Evolutionary conservation across 1,284 basidiomycete species (phyloP), one percentile per base, ranked within the genome.

Genomic region (Cutaneotrichosporon curvatum): DNA sequence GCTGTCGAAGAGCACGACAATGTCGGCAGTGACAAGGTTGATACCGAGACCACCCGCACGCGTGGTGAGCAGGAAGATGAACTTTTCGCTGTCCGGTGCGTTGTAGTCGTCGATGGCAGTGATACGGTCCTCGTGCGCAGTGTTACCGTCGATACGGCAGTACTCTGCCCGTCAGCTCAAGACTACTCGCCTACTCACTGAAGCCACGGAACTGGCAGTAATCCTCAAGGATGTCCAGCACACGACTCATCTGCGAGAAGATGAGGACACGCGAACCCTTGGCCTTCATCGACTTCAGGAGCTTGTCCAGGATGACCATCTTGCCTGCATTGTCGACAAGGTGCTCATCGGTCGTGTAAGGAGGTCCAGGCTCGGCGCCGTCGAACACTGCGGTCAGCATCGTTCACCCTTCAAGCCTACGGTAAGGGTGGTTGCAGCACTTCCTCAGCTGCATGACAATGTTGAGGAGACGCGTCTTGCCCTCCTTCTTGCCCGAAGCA

Each of bases 21-120:
- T 79, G 70, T 98, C 95, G 11, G 94, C 95, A 0, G 85, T 83
- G 4, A 92, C 95, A 58, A 99, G 72, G 70, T 98, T 98, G 75
- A 99, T 98, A 53, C 95, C 95, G 39, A 98, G 76, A 44, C 95
- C 95, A 56, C 95, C 95, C n/a, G 95, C 95, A 54, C 95, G 84
- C 1, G 95, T 99, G 0, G 95, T 98, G 7, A 99, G 78, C 46
- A 99, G 74, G 78, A 98, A 98, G 54, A 97, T 85, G 67, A 97
- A 98, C 73, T 89, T 97, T 56, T 97, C 92, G 65, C 86, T 90
- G 16, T 78, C 87, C 0, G 89, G 89, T 55, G 85, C 88, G 74
- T 99, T 98, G 75, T 96, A 99, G 50, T 96, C 91, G 75, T 98
- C 95, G 60, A 99, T 99, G 8, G 90, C 86, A 8, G 81, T 66